These are phyloP conservation scores for Penicillium sclerotiorum DNA, from an alignment of 2,329 filamentous ascomycete species.

Conservation along the genomic window DNA sequence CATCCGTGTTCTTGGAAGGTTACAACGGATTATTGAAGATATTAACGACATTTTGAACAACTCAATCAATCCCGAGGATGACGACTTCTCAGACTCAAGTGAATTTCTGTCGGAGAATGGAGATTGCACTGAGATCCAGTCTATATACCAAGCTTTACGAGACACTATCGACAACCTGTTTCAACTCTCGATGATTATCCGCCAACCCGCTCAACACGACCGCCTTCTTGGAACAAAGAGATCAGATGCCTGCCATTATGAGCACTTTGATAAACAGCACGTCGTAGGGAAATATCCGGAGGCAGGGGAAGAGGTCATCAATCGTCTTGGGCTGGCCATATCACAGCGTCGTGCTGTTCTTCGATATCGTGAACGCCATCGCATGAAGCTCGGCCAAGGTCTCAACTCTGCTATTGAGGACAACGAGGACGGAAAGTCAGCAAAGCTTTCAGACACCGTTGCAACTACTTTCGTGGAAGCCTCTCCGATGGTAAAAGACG, in stretches of 20 bases:
- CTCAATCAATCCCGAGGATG: not conserved
- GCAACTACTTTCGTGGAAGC: not conserved
- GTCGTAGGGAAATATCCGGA: not conserved
- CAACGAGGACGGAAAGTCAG: not conserved
- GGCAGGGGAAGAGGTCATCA: not conserved
- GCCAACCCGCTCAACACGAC: not conserved
- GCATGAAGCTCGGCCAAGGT: not conserved
- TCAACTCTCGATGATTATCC: not conserved
- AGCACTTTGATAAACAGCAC: not conserved
- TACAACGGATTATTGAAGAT: not conserved
- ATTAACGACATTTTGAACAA: not conserved
- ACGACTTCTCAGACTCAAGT: not conserved
- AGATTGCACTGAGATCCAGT: not conserved
- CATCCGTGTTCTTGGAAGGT: not conserved
- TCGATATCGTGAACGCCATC: not conserved
- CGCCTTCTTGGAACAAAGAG: not conserved
- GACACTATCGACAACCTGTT: not conserved
- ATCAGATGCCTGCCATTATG: not conserved
- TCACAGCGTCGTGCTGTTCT: not conserved
- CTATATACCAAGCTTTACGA: not conserved
- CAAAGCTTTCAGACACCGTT: not conserved
- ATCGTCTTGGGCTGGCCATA: not conserved
- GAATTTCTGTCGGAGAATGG: not conserved
- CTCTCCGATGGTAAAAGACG: not conserved
- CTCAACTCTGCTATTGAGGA: not conserved